phyloP scores from a whole-genome alignment of 108 stramenopile species.

The Cyclostephanos invisitatus region DNA sequence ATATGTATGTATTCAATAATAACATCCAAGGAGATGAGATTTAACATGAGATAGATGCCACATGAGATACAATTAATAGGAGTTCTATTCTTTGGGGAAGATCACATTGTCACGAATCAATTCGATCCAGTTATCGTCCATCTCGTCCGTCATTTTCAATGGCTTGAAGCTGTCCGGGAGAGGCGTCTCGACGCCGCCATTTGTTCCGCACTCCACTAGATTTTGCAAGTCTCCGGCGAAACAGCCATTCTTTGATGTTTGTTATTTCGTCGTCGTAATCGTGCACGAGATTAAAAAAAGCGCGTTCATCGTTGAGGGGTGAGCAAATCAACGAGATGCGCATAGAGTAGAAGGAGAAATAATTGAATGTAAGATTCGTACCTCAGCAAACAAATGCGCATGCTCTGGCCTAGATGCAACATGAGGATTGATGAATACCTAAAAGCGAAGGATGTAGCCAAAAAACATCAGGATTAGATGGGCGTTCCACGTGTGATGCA shows the following conservation, averaged over 20 bases:
- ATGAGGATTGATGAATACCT: slow-evolving; percentile 56
- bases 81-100: not conserved
- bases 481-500: no score
- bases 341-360: not conserved
- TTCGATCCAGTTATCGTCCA: slow-evolving; percentile 2
- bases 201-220: not conserved
- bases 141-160: not conserved
- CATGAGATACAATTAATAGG: no score
- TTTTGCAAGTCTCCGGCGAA: not conserved
- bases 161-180: slow-evolving; percentile 4
- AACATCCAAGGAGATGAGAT: no score
- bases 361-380: not conserved
- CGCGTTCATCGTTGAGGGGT: not conserved
- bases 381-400: not conserved
- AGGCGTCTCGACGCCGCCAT: not conserved
- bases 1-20: no score
- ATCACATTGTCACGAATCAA: not conserved
- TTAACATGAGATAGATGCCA: no score
- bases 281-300: not conserved
- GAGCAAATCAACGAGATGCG: not conserved
- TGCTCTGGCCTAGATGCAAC: slow-evolving; percentile 43
- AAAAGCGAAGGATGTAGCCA: no score
- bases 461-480: no score
- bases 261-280: not conserved
- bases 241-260: not conserved